These are phyloP conservation scores for Kluyveromyces marxianus DNA, from an alignment of 1,139 yeast genomes.

Conservation along the genomic window DNA sequence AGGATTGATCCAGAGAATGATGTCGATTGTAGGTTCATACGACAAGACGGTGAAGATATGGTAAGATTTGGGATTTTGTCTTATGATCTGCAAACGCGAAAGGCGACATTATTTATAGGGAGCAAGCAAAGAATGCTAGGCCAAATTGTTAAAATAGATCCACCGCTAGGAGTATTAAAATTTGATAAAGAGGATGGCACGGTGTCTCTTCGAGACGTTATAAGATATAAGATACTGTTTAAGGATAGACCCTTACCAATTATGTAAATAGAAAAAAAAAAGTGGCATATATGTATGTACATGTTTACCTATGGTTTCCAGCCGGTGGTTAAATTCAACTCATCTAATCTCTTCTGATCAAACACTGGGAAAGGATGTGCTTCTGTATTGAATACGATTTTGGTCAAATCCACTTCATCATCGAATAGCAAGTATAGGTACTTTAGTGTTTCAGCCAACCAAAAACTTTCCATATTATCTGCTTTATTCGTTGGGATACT, in stretches of 20 bases:
- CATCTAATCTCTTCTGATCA: slow-evolving; percentile 8
- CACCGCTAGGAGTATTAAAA: slow-evolving; percentile 55
- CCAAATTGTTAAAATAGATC: slow-evolving; percentile 43
- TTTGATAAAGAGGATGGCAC: slow-evolving; percentile 32
- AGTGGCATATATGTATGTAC: neutral
- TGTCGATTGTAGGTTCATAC: slow-evolving; percentile 27
- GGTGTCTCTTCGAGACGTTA: slow-evolving; percentile 50
- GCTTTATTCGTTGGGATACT: slow-evolving; percentile 39
- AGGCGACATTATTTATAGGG: slow-evolving; percentile 54
- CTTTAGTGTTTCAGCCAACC: slow-evolving; percentile 92
- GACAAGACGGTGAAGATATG: slow-evolving; percentile 33
- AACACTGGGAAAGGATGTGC: slow-evolving; percentile 82
- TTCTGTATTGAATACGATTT: slow-evolving; percentile 81
- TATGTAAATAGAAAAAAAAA: slow-evolving; percentile 41
- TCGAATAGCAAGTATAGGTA: slow-evolving; percentile 77
- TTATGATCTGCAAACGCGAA: slow-evolving; percentile 40
- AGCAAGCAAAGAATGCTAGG: slow-evolving; percentile 63
- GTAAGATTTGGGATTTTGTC: slow-evolving; percentile 54
- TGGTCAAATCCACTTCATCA: slow-evolving; percentile 54
- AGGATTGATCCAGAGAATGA: slow-evolving; percentile 29
- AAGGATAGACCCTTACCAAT: slow-evolving; percentile 66
- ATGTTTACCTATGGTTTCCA: slow-evolving; percentile 15
- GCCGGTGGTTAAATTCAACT: slow-evolving; percentile 17
- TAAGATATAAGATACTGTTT: slow-evolving; percentile 50
- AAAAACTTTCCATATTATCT: slow-evolving; percentile 86